phyloP scores from a whole-genome alignment of 2,329 filamentous ascomycete species.

The Alternaria burnsii region DNA sequence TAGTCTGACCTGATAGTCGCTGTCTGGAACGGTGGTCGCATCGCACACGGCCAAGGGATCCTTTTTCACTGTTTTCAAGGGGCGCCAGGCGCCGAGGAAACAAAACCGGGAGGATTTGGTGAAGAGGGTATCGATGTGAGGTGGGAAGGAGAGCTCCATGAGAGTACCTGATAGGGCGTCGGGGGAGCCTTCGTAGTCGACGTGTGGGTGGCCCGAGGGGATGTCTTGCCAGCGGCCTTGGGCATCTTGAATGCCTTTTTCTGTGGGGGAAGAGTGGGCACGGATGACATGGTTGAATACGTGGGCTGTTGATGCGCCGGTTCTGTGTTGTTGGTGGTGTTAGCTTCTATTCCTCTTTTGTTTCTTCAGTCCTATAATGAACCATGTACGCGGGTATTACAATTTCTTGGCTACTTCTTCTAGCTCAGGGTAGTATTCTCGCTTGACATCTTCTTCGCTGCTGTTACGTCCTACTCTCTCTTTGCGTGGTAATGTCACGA shows the following conservation, averaged over 20 bases:
- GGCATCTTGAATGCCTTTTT: conserved; percentile 54
- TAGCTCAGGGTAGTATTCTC: conserved; percentile 29
- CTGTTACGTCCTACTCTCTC: conserved; percentile 14
- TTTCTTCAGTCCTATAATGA: neutral
- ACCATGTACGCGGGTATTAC: conserved; percentile 2
- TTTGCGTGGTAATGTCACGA: conserved; percentile 22
- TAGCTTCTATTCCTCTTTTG: neutral
- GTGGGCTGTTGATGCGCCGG: conserved; percentile 24
- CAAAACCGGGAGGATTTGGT: conserved; percentile 26
- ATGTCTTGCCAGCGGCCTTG: conserved; percentile 53
- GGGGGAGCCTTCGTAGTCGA: conserved; percentile 29
- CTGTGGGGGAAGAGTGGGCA: conserved; percentile 56
- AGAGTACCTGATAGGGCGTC: conserved; percentile 21
- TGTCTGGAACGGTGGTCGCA: conserved; percentile 25
- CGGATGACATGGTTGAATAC: conserved; percentile 54
- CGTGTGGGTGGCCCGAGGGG: conserved; percentile 30
- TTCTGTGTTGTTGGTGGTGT: conserved; percentile 10
- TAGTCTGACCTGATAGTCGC: conserved; percentile 27
- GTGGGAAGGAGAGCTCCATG: conserved; percentile 26
- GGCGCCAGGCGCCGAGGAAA: conserved; percentile 44
- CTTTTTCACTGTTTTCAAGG: conserved; percentile 29
- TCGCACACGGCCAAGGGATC: conserved; percentile 41
- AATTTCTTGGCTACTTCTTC: conserved; percentile 22
- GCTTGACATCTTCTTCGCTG: conserved; percentile 22
- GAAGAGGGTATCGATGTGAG: conserved; percentile 13